These are phyloP conservation scores for Pseudocercospora eumusae DNA, from an alignment of 2,329 filamentous ascomycete genomes.

Conservation along the genomic window DNA sequence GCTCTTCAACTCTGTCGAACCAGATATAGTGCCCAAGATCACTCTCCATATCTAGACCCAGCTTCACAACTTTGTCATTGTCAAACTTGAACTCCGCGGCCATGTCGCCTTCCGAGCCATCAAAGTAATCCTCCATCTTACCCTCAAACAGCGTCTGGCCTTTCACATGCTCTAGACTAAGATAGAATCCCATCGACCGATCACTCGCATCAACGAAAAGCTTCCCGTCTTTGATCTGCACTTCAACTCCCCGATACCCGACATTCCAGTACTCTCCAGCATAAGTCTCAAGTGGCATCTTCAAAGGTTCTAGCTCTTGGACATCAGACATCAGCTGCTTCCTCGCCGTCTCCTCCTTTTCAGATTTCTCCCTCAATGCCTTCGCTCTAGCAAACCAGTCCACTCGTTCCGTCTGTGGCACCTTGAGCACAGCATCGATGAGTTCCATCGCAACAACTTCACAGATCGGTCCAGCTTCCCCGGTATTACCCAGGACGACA, in stretches of 20 bases:
- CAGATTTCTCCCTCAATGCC: conserved; percentile 1
- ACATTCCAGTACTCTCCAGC: conserved; percentile 32
- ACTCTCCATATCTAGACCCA: not conserved
- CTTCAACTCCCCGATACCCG: conserved; percentile 35
- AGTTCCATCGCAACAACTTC: conserved; percentile 29
- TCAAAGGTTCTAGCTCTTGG: conserved; percentile 21
- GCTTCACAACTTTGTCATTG: conserved; percentile 10
- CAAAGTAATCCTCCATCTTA: conserved; percentile 12
- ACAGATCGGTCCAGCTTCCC: conserved; percentile 17
- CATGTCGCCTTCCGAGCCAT: conserved; percentile 4
- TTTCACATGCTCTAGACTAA: conserved; percentile 39
- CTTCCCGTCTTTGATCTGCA: conserved; percentile 32
- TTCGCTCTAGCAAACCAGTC: conserved; percentile 25
- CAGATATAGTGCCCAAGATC: conserved; percentile 2
- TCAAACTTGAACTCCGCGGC: conserved; percentile 8
- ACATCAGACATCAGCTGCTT: conserved; percentile 18
- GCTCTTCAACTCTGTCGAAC: not conserved
- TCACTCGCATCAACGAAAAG: conserved; percentile 41
- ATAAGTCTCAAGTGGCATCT: conserved; percentile 29
- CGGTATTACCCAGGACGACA: conserved; percentile 37
- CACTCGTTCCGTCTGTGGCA: conserved; percentile 25
- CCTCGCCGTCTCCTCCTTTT: conserved; percentile 13
- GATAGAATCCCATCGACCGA: conserved; percentile 37
- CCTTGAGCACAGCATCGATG: conserved; percentile 32
- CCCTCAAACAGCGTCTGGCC: conserved; percentile 25